phyloP scores from a whole-genome alignment of 148 eudicot species.

The Rhododendron kiyosumense region DNA sequence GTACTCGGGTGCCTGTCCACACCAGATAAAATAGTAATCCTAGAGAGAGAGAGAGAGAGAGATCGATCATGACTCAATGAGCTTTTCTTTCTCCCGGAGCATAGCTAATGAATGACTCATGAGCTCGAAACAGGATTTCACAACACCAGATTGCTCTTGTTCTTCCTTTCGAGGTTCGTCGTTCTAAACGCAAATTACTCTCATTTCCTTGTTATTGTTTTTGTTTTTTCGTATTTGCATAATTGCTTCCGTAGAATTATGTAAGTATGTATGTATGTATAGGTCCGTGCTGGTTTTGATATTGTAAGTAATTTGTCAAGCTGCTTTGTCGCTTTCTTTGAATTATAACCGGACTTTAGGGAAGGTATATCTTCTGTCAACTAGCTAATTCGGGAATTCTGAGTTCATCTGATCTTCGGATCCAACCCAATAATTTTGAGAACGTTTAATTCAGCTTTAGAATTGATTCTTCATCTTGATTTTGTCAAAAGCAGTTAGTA shows the following conservation, averaged over 20 bases:
- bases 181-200: not conserved
- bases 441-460: not conserved
- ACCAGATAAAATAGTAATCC: not conserved
- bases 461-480: not conserved
- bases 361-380: not conserved
- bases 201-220: not conserved
- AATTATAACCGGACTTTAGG: not conserved
- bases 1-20: not conserved
- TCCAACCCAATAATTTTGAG: not conserved
- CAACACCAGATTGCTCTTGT: not conserved
- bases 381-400: not conserved
- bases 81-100: not conserved
- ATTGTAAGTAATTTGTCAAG: not conserved
- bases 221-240: not conserved
- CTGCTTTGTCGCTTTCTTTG: not conserved
- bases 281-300: not conserved
- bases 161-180: slow-evolving; percentile 1
- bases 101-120: too few relatives aligned
- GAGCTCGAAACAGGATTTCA: not conserved
- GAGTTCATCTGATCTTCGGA: not conserved
- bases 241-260: not conserved
- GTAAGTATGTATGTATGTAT: too few relatives aligned
- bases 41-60: not conserved
- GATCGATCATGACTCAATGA: not conserved
- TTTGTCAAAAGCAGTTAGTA: not conserved